These are phyloP conservation scores for Venturia aucupariae DNA, from an alignment of 2,329 filamentous ascomycete species.

Conservation along the genomic window DNA sequence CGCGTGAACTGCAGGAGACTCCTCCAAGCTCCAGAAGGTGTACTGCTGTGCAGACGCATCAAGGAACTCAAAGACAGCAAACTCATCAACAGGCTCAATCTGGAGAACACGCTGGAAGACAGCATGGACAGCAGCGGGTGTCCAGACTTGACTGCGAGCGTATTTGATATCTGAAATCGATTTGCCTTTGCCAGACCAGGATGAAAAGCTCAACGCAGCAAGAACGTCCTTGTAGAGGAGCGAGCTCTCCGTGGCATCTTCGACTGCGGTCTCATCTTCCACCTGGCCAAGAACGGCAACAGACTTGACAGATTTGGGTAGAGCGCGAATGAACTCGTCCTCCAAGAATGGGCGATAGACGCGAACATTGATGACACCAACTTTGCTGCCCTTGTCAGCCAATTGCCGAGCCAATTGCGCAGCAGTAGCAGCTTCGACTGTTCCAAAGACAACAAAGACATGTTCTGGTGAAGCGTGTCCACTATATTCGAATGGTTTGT, in stretches of 20 bases:
- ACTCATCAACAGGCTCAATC: slow-evolving; percentile 8
- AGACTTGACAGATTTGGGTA: slow-evolving; percentile 66
- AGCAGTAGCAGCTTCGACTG: slow-evolving; percentile 77
- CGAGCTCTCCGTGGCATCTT: slow-evolving; percentile 71
- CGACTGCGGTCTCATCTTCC: slow-evolving; percentile 58
- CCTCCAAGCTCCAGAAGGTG: slow-evolving; percentile 86
- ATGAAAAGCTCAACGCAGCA: slow-evolving; percentile 71
- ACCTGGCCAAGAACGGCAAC: slow-evolving; percentile 89
- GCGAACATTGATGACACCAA: slow-evolving; percentile 84
- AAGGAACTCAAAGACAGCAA: slow-evolving; percentile 35
- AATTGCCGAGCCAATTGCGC: slow-evolving; percentile 70
- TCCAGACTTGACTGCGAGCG: slow-evolving; percentile 59
- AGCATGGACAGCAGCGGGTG: slow-evolving; percentile 19
- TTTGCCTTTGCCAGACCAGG: slow-evolving; percentile 49
- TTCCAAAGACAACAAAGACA: slow-evolving; percentile 87
- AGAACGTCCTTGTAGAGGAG: slow-evolving; percentile 85
- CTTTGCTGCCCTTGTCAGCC: slow-evolving; percentile 61
- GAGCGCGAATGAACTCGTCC: slow-evolving; percentile 76
- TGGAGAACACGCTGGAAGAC: slow-evolving; percentile 9
- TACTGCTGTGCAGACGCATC: slow-evolving; percentile 65
- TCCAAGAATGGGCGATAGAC: slow-evolving; percentile 94
- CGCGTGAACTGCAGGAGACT: slow-evolving; percentile 60
- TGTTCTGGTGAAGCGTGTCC: slow-evolving; percentile 71
- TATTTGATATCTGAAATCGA: slow-evolving; percentile 83
- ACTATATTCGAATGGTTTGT: slow-evolving; percentile 87